Base-by-base conservation (phyloP, 306 rosid species). In the Cucurbita moschata region DNA sequence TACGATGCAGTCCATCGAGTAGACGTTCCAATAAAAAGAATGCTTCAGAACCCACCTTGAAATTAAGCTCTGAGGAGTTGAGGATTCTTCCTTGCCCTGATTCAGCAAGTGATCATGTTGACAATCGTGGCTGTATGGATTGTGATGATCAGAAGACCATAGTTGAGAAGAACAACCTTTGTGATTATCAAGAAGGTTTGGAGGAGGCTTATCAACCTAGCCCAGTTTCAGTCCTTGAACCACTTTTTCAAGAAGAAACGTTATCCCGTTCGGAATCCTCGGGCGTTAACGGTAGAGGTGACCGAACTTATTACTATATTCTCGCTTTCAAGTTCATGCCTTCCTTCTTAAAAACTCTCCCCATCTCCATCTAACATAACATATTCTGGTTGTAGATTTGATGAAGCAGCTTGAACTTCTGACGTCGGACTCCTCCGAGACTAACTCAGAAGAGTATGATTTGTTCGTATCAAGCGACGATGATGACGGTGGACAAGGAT, bases 391-490 rank as follows among this genome's bases (percentile, higher is more conserved):
- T 26, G 44, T 72, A 81, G 79, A 73, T 46, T 74, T 79, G 55
- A 64, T 21, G 71, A 19, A 59, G 63, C 83, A 59, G 38, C 65
- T 66, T 68, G 66, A 69, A 75, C 82, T 84, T 49, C 73, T 84
- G 42, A 79, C 79, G 78, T 80, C 87, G 79, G 96, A 89, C 73
- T 58, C 81, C 66, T 84, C 86, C 7, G 92, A 85, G 43, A 72
- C 77, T 50, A 86, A 79, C 54, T 81, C 85, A 4, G 96, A 90
- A 75, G 95, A 70, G 79, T 68, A 69, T 73, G 89, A 55, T 72
- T 81, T 92, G 81, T 80, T 83, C 49, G 85, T 91, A 72, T 94
- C 96, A 73, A 89, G 96, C 23, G 96, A 95, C 59, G 99, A 89
- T 59, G 99, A 89, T 70, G 96, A 84, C 37, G 75, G 71, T 13